phyloP scores from a whole-genome alignment of 2,329 filamentous ascomycete species.

The Decorospora gaudefroyi region DNA sequence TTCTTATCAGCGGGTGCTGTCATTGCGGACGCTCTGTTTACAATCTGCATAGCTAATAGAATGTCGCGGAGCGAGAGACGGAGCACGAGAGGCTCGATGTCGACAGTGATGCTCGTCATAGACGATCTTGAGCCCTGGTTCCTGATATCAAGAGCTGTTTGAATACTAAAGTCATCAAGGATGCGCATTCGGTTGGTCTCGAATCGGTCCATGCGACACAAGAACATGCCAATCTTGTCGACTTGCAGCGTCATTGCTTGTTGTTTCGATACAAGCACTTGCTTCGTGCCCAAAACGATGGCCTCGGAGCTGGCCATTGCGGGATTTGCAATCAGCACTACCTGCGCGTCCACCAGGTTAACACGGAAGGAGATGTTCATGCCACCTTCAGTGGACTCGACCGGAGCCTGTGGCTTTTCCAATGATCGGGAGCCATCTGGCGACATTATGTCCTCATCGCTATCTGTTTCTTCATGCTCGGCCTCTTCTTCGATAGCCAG shows the following conservation, averaged over 20 bases:
- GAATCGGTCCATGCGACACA: slow-evolving; percentile 98
- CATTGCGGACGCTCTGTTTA: slow-evolving; percentile 87
- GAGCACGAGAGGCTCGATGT: slow-evolving; percentile 88
- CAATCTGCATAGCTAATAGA: slow-evolving; percentile 86
- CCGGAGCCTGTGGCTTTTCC: slow-evolving; percentile 20
- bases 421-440: slow-evolving; percentile 36
- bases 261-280: slow-evolving; percentile 89
- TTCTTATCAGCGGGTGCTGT: slow-evolving; percentile 61
- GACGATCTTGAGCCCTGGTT: slow-evolving; percentile 63
- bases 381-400: slow-evolving; percentile 47
- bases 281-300: slow-evolving; percentile 91
- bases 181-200: slow-evolving; percentile 89
- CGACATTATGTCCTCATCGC: slow-evolving; percentile 44
- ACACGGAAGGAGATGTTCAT: slow-evolving; percentile 86
- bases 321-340: slow-evolving; percentile 95
- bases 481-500: slow-evolving; percentile 66
- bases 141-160: slow-evolving; percentile 80
- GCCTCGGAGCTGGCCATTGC: slow-evolving; percentile 88
- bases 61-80: slow-evolving; percentile 93
- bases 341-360: slow-evolving; percentile 93
- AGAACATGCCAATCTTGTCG: slow-evolving; percentile 94
- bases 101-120: slow-evolving; percentile 78
- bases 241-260: slow-evolving; percentile 93
- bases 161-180: slow-evolving; percentile 93
- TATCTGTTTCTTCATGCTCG: slow-evolving; percentile 56